Percentiles rank a stretch among this genome's conserved stretches.
phyloP scores from a whole-genome alignment of 129 eudicot species.

The Flaveria bidentis region DNA sequence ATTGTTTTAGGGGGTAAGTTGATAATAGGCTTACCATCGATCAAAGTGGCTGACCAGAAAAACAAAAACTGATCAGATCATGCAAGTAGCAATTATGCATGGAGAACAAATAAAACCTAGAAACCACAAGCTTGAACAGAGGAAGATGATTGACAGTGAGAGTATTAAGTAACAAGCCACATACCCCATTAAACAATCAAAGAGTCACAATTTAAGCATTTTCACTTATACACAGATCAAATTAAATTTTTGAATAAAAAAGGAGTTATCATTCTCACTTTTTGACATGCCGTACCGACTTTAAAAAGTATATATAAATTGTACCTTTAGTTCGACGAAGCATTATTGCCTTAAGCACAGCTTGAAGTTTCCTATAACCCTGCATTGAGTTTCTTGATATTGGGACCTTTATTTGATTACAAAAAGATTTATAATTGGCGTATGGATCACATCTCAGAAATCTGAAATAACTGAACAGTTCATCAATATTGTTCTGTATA shows the following conservation, averaged over 20 bases:
- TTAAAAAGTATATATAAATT: neutral
- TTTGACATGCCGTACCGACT: too few species aligned
- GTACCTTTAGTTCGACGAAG: slow-evolving; percentile 98
- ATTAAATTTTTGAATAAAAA: neutral
- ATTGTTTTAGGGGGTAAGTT: slow-evolving; percentile 74
- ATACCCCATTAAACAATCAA: neutral
- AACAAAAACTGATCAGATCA: slow-evolving; percentile 10
- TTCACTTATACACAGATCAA: neutral
- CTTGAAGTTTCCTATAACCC: slow-evolving; percentile 89
- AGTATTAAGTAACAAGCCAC: neutral
- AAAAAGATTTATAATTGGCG: slow-evolving; percentile 58
- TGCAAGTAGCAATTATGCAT: neutral
- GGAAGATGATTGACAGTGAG: neutral
- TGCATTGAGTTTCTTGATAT: slow-evolving; percentile 62
- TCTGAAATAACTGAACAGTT: slow-evolving; percentile 85
- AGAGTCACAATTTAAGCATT: neutral
- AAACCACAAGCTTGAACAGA: neutral
- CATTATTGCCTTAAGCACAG: slow-evolving; percentile 74
- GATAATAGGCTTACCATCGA: slow-evolving; percentile 86
- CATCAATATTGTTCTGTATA: slow-evolving; percentile 91
- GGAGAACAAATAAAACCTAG: neutral
- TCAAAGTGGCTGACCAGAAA: slow-evolving; percentile 55
- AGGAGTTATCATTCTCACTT: neutral
- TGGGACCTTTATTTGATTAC: slow-evolving; percentile 54
- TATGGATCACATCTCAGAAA: slow-evolving; percentile 81